These are phyloP conservation scores for Plasmodium billcollinsi DNA, from an alignment of 169 alveolate genomes.

Conservation along the genomic window DNA sequence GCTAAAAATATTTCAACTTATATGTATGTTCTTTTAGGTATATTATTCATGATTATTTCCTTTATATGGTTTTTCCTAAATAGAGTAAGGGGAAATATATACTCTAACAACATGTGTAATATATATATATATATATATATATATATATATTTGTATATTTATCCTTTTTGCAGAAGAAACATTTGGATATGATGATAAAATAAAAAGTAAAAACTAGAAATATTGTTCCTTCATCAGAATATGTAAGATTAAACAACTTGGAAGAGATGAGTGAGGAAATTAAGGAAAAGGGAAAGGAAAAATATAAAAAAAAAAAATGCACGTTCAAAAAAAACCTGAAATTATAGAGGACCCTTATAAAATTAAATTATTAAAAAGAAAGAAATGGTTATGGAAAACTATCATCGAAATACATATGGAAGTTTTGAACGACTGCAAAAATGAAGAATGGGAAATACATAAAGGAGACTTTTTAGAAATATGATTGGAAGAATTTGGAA, in stretches of 20 bases:
- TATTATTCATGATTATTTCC: too few species aligned
- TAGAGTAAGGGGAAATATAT: too few species aligned
- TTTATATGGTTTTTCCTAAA: too few species aligned
- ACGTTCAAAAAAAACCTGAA: neutral
- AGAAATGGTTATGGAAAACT: neutral
- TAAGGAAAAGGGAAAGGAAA: neutral
- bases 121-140: too few species aligned
- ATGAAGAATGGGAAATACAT: neutral
- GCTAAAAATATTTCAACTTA: too few species aligned
- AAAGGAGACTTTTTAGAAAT: neutral
- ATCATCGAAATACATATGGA: neutral
- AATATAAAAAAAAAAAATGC: neutral
- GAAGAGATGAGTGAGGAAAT: neutral
- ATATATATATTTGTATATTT: too few species aligned
- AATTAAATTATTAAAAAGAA: neutral
- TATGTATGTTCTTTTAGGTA: too few species aligned
- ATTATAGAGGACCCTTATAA: neutral
- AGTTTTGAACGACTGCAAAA: neutral
- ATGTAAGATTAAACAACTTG: neutral
- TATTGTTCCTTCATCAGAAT: neutral
- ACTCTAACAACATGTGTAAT: too few species aligned
- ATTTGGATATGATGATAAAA: too few species aligned
- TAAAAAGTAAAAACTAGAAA: neutral
- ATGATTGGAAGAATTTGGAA: constrained; percentile 1
- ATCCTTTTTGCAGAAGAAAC: too few species aligned